Conservation (phyloP, 2,329 filamentous ascomycete genomes). For the Seiridium cupressi region DNA sequence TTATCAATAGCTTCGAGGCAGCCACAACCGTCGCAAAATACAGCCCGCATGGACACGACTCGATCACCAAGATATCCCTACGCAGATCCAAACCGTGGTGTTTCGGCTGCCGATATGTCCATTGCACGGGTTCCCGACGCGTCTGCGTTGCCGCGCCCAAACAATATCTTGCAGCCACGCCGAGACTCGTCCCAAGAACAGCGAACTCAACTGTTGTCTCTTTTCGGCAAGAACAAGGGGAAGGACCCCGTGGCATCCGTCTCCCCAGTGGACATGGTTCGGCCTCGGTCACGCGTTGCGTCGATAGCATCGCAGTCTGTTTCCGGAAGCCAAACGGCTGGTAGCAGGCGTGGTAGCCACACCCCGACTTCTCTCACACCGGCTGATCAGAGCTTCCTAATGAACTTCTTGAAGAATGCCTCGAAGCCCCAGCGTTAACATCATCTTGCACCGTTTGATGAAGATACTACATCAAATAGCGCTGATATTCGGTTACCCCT, state of each 20-base stretch:
- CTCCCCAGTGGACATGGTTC: constrained; percentile 13
- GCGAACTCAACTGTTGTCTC: neutral
- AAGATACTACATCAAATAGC: no score
- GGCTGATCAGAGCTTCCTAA: constrained; percentile 72
- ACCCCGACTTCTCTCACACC: constrained; percentile 56
- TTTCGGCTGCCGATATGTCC: constrained; percentile 20
- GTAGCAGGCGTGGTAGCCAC: constrained; percentile 43
- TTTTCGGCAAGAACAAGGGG: constrained; percentile 12
- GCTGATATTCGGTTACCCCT: no score
- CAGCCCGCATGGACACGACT: neutral
- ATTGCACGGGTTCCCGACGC: constrained; percentile 24
- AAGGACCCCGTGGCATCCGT: constrained; percentile 26
- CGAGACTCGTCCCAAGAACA: constrained; percentile 27
- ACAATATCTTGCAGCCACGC: constrained; percentile 25
- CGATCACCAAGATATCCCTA: constrained; percentile 5
- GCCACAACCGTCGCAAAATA: neutral
- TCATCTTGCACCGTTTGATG: neutral
- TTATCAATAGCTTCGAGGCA: constrained; percentile 35
- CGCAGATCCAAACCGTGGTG: constrained; percentile 11
- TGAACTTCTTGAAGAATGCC: constrained; percentile 68
- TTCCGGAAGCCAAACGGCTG: constrained; percentile 10
- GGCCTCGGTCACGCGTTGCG: constrained; percentile 35
- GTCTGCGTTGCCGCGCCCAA: constrained; percentile 25
- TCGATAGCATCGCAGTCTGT: constrained; percentile 42
- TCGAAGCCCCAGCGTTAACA: constrained; percentile 26